Evolutionary conservation across 2,329 filamentous ascomycete genomes (phyloP).

Genomic region (Talaromyces sp.): DNA sequence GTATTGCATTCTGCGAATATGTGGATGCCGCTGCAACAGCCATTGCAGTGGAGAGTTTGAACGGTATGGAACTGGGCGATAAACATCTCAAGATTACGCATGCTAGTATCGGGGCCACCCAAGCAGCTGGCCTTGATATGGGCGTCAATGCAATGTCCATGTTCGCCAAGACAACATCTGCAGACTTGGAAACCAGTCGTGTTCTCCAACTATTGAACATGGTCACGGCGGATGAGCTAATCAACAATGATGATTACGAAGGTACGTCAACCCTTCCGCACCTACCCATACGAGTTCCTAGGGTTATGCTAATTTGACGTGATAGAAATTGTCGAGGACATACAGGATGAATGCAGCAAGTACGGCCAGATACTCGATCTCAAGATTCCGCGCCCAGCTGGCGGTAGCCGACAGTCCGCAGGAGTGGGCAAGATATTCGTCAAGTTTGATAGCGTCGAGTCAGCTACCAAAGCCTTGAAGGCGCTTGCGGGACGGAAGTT

Average conservation of each 20-base stretch:
- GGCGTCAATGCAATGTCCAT: slow-evolving; percentile 97
- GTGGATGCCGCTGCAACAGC: slow-evolving; percentile 68
- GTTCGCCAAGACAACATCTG: slow-evolving; percentile 82
- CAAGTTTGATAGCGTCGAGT: slow-evolving; percentile 76
- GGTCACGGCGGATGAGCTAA: slow-evolving; percentile 91
- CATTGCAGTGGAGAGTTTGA: slow-evolving; percentile 82
- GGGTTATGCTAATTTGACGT: slow-evolving; percentile 3
- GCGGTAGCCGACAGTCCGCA: slow-evolving; percentile 74
- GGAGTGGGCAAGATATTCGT: slow-evolving; percentile 98
- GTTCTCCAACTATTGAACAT: slow-evolving; percentile 95
- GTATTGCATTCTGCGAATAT: slow-evolving; percentile 96
- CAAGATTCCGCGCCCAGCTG: slow-evolving; percentile 84
- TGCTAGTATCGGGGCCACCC: slow-evolving; percentile 89
- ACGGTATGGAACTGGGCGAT: slow-evolving; percentile 89
- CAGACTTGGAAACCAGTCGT: slow-evolving; percentile 70
- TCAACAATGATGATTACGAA: slow-evolving; percentile 92
- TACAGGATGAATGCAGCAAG: slow-evolving; percentile 87
- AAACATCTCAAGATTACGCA: slow-evolving; percentile 77
- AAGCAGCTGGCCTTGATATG: slow-evolving; percentile 86
- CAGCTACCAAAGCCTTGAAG: slow-evolving; percentile 76
- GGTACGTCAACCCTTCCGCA: slow-evolving; percentile 50
- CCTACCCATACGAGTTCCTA: background rate
- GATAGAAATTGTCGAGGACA: slow-evolving; percentile 91
- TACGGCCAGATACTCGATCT: slow-evolving; percentile 80
- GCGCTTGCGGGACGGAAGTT: slow-evolving; percentile 95